These are phyloP conservation scores for Fraxinus baroniana DNA, from an alignment of 305 asterid species.

Conservation along the genomic window DNA sequence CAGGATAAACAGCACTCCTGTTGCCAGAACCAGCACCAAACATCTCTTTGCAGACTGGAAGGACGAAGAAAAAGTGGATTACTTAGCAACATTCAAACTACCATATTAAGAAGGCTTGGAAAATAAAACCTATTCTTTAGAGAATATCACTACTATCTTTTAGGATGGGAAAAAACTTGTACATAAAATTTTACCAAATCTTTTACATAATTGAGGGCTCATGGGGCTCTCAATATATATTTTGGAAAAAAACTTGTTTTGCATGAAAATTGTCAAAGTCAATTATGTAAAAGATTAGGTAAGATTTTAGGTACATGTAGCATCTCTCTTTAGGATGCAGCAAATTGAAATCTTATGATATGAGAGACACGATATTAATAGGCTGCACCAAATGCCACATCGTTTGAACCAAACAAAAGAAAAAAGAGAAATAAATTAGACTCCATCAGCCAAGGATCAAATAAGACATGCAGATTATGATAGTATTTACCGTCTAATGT, in stretches of 20 bases:
- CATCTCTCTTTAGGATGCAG: neutral
- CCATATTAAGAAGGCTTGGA: neutral
- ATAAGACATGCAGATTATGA: neutral
- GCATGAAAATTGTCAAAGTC: too few relatives aligned
- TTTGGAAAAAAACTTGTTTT: too few relatives aligned
- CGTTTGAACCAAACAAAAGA: conserved; percentile 14
- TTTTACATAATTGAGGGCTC: too few relatives aligned
- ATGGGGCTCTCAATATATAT: too few relatives aligned
- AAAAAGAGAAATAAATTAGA: neutral
- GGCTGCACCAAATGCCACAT: conserved; percentile 5
- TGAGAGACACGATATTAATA: neutral
- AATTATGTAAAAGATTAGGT: too few relatives aligned
- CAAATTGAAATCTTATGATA: neutral
- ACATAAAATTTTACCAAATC: too few relatives aligned
- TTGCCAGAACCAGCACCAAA: conserved; percentile 79
- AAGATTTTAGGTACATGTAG: too few relatives aligned
- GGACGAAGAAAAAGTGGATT: conserved; percentile 17
- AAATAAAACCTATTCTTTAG: conserved; percentile 1
- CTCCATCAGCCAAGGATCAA: conserved; percentile 1
- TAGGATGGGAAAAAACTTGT: neutral
- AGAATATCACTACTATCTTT: neutral
- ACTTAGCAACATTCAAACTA: conserved; percentile 8
- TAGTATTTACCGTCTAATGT: neutral
- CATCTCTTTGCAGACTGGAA: conserved; percentile 90
- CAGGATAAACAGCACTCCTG: conserved; percentile 72